Evolutionary conservation across 257 asterid species (phyloP), one percentile per base, ranked within the genome.

Genomic region (Nicotiana undulata): DNA sequence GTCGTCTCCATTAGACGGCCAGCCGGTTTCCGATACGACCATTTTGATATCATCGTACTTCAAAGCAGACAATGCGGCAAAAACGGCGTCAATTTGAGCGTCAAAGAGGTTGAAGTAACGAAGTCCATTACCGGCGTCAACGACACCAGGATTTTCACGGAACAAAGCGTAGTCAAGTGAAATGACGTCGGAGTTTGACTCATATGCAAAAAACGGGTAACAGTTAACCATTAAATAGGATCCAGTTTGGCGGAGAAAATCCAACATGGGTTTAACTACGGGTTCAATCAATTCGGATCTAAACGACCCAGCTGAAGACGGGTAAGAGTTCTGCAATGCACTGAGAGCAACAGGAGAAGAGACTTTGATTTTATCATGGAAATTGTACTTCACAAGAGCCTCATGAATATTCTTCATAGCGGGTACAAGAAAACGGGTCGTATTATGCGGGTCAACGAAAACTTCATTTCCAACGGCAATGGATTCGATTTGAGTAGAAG

Each of bases 401-500:
- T 85, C 37, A 31, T 95, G 93, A 13, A 95, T 80, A 83, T 92
- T 95, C 85, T 87, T 75, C 93, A 95, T 77, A 17, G 99, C 97
- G 68, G 92, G 89, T 4, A 95, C 76, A 82, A 95, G 93, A 88
- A 59, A 89, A 60, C 86, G 85, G 56, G 98, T 93, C 67, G 97
- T 92, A 81, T 91, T 91, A 80, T 91, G 90, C 0, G 91, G 68
- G 88, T 91, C 97, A 40, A 89, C 98, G 81, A 93, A 95, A 9
- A 95, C 99, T 78, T 95, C 99, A 15, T 95, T 95, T 22, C 99
- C 99, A 60, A 93, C 96, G 32, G 97, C 98, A 75, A 95, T 86
- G 85, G 97, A 85, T 80, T 95, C 98, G 80, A 95, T 82, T 64
- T 82, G 88, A 70, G 98, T 93, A 63, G 87, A 49, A 9, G 98